Conservation (phyloP, 2,329 filamentous ascomycete genomes). For the Neoarthrinium moseri region DNA sequence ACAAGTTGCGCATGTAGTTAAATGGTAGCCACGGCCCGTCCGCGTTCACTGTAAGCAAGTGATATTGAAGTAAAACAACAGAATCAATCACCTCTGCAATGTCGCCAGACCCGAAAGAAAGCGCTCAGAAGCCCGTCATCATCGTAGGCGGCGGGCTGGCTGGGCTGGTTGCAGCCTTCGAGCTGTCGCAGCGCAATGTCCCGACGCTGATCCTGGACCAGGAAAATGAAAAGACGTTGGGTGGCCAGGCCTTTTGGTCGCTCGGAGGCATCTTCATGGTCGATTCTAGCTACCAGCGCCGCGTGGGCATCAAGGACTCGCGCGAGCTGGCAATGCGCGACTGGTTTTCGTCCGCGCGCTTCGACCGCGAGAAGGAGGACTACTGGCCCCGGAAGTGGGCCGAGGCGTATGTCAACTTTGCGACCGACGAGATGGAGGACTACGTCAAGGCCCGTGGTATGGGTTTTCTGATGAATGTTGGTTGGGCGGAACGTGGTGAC, state of each 20-base stretch:
- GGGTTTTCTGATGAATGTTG: slow-evolving; percentile 52
- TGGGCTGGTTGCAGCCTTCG: slow-evolving; percentile 59
- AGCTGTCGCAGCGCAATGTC: slow-evolving; percentile 50
- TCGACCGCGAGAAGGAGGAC: slow-evolving; percentile 57
- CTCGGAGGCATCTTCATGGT: slow-evolving; percentile 62
- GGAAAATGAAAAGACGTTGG: slow-evolving; percentile 54
- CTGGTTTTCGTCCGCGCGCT: slow-evolving; percentile 57
- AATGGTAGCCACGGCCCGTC: too few species aligned
- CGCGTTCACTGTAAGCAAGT: too few species aligned
- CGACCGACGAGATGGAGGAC: slow-evolving; percentile 54
- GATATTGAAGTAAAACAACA: background rate
- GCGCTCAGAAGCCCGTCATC: slow-evolving; percentile 40
- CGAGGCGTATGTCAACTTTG: slow-evolving; percentile 63
- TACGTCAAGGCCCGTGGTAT: slow-evolving; percentile 55
- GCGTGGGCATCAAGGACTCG: slow-evolving; percentile 57
- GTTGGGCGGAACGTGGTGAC: slow-evolving; percentile 61
- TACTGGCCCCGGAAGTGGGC: slow-evolving; percentile 60
- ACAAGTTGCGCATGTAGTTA: too few species aligned
- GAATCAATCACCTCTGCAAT: background rate
- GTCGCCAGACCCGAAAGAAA: background rate
- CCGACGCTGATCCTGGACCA: slow-evolving; percentile 55
- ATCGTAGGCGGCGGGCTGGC: slow-evolving; percentile 57
- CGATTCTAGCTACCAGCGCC: slow-evolving; percentile 54
- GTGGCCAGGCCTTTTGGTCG: slow-evolving; percentile 65
- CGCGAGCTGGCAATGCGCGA: slow-evolving; percentile 57